Base-by-base conservation (phyloP, 768 basidiomycete genomes). In the Trametes sanguinea region DNA sequence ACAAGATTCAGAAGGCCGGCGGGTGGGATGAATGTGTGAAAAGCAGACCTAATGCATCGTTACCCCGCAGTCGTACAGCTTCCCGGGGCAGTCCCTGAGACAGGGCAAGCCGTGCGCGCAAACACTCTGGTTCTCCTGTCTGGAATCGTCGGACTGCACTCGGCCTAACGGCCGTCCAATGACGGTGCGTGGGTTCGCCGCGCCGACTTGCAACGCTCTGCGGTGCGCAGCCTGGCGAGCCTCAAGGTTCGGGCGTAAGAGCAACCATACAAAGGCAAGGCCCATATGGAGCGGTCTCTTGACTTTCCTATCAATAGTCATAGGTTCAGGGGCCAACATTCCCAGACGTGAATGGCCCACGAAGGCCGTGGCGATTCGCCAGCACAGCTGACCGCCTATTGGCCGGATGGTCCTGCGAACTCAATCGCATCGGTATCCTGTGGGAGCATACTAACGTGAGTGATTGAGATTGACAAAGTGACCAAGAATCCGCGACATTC, bases 371-470 rank as follows among this genome's bases (percentile, higher is more conserved):
- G 45, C 29, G 22, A 50, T 27, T 39, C 29, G 52, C n/a, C 3
- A n/a, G 55, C 37, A 54, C 61, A 62, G 61, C 61, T 57, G 61
- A 62, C 61, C 61, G 39, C 44, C 22, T n/a, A 40, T 46, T 62
- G 55, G 55, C 55, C 10, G 7, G 50, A 37, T 42, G 17, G 44
- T 51, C 48, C 7, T 16, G 17, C 55, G 51, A 62, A 62, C 44
- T 52, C 61, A 57, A 53, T 52, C 61, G 51, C 44, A 11, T 11
- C 33, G 16, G 30, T 17, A 32, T 51, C 46, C 55, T 57, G 44
- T 62, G 55, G 33, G 55, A 53, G 45, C n/a, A 13, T 33, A 47
- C 39, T 22, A 22, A 43, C 27, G 29, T 29, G 50, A 16, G 14
- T 17, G 42, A 46, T 22, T 52, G 51, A 48, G 39, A 13, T 22